Evolutionary conservation across 495 filamentous ascomycete species (phyloP).

Genomic region (Tuber calosporum): DNA sequence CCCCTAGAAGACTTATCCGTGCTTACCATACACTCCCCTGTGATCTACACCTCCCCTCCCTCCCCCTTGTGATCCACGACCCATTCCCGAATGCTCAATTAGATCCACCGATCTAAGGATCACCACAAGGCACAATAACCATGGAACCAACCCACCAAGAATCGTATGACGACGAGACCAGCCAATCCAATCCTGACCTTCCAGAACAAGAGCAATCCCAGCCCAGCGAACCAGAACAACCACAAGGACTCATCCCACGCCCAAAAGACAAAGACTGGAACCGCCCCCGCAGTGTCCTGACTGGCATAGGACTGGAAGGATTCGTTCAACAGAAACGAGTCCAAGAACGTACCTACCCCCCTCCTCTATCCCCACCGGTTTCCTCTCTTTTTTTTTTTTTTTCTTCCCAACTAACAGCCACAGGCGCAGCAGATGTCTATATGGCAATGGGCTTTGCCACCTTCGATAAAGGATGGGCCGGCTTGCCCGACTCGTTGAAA

Average conservation of each 20-base stretch:
- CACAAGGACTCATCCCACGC: background rate
- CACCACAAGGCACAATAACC: background rate
- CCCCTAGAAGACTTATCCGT: background rate
- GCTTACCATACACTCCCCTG: background rate
- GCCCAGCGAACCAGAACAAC: background rate
- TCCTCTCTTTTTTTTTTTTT: no score
- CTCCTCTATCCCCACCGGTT: background rate
- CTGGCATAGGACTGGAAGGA: background rate
- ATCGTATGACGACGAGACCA: background rate
- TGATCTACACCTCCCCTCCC: no score
- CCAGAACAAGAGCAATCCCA: background rate
- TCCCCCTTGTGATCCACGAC: background rate
- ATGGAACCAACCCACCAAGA: background rate
- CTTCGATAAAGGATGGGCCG: background rate
- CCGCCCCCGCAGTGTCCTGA: background rate
- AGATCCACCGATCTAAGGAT: background rate
- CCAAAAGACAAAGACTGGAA: background rate
- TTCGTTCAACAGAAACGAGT: background rate
- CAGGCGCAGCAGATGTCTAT: constrained; percentile 1
- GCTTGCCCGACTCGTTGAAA: background rate
- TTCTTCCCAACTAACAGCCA: background rate
- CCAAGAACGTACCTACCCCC: background rate
- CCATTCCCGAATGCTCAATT: background rate
- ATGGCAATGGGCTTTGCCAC: background rate
- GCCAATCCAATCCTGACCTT: background rate